These are phyloP conservation scores for Furcasterigmium furcatum DNA, from an alignment of 2,329 filamentous ascomycete species.

Conservation along the genomic window DNA sequence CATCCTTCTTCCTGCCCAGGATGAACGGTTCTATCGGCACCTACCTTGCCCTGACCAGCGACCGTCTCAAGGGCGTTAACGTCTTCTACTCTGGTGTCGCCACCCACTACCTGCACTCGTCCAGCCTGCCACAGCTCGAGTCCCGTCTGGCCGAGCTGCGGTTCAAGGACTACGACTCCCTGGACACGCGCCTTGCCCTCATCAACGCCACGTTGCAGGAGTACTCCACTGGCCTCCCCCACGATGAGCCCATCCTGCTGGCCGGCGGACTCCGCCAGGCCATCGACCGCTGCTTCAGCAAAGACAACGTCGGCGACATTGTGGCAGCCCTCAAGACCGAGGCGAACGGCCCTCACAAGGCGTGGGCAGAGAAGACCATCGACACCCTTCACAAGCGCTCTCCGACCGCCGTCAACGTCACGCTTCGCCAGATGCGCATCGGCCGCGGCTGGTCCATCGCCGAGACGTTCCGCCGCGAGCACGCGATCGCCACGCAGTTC, in stretches of 20 bases:
- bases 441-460: constrained; percentile 75
- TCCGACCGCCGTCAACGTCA: constrained; percentile 82
- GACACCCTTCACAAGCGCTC: constrained; percentile 74
- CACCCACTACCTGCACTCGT: constrained; percentile 95
- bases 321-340: constrained; percentile 62
- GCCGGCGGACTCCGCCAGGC: constrained; percentile 69
- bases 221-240: constrained; percentile 81
- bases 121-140: constrained; percentile 76
- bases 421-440: constrained; percentile 77
- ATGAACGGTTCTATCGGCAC: constrained; percentile 85
- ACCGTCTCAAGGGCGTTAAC: constrained; percentile 76
- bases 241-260: constrained; percentile 65
- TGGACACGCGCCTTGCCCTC: constrained; percentile 61
- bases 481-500: constrained; percentile 80
- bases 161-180: constrained; percentile 73
- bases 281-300: constrained; percentile 80
- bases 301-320: constrained; percentile 67
- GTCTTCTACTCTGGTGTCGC: constrained; percentile 89
- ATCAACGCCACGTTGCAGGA: constrained; percentile 91
- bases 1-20: constrained; percentile 89
- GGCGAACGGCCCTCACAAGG: constrained; percentile 46
- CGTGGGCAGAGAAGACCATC: constrained; percentile 79
- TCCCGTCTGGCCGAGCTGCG: constrained; percentile 82
- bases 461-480: constrained; percentile 82
- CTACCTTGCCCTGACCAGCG: constrained; percentile 90